A percentile compares a stretch with the other conserved stretches of the same genome.
phyloP scores from a whole-genome alignment of 2,329 filamentous ascomycete genomes.

The Neonectria magnoliae region DNA sequence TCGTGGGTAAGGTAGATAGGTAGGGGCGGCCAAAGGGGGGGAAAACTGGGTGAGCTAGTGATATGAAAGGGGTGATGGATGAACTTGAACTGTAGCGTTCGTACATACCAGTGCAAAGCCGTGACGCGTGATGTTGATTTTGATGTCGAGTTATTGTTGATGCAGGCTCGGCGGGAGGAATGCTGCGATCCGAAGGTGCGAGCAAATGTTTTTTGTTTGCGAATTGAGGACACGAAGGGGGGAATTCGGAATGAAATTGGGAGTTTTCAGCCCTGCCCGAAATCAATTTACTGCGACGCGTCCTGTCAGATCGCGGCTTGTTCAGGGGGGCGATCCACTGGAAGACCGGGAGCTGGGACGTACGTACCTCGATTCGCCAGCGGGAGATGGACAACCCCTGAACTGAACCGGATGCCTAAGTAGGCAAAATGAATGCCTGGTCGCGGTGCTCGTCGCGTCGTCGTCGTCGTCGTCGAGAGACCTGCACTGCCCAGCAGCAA shows the following conservation, averaged over 20 bases:
- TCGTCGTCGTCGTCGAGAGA: background rate
- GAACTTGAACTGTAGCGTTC: background rate
- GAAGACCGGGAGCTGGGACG: background rate
- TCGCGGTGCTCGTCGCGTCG: background rate
- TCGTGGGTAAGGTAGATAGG: background rate
- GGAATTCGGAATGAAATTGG: constrained; percentile 7
- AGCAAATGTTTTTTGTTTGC: background rate
- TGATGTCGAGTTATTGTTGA: background rate
- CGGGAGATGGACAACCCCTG: background rate
- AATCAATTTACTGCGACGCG: constrained; percentile 20
- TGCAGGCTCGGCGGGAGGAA: background rate
- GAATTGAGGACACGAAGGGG: constrained; percentile 11
- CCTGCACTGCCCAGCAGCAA: constrained; percentile 3
- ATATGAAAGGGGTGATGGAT: background rate
- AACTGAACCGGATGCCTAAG: background rate
- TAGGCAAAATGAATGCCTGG: constrained; percentile 12
- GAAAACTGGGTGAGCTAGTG: constrained; percentile 1
- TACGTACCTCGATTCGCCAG: constrained; percentile 7
- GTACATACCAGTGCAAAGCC: background rate
- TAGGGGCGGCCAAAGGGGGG: background rate
- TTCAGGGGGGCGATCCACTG: constrained; percentile 16
- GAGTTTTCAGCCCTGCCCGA: constrained; percentile 4
- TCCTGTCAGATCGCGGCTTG: constrained; percentile 16
- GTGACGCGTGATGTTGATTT: background rate
- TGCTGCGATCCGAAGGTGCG: background rate